Base-by-base conservation (phyloP, 2,329 filamentous ascomycete species). In the Ceratocystis diversiconidia region DNA sequence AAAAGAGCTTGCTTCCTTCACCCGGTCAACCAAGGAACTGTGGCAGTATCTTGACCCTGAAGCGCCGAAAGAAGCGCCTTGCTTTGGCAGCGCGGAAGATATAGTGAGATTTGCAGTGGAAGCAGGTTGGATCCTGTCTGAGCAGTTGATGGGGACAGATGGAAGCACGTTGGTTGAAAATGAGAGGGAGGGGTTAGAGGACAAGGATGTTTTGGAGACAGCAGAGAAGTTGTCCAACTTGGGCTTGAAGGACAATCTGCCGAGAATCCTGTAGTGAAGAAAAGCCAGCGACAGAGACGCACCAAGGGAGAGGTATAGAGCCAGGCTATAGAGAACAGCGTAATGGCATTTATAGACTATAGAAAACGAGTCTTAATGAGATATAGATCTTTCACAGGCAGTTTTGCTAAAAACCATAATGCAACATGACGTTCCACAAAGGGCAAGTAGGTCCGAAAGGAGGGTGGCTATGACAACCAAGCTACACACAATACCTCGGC, bases 51-150 rank as follows among this genome's bases (percentile, higher is more conserved):
- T 86, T 36, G 74, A 83, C 69, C 80, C 81, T 0, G 76, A 79
- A 0, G 80, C 81, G 1, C 75, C 75, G 25, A 74, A 76, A 5
- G 72, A 72, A 10, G 72, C 80, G 3, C 77, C 81, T 6, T 79
- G 78, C 41, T 85, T 85, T 69, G 76, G 76, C 1, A 79, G 79
- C 61, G 82, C 82, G 1, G 81, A 77, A 12, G 82, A 84, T 67
- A 76, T 84, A 19, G 80, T 85, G 41, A 74, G 77, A 62, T 85
- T 83, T 70, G 80, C 80, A 2, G 75, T 83, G 10, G 82, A 85
- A 72, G 76, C 80, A 0, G 82, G 81, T 5, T 85, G 82, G 82
- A 73, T 85, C 57, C 76, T 75, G 1, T 77, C 80, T 69, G 76
- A 76, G 19, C 82, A 85, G 72, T 71, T 85, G 50, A 72, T 76